Evolutionary conservation across 192 early-diverging fungal genomes (phyloP).

Genomic region (Piromyces finnis): DNA sequence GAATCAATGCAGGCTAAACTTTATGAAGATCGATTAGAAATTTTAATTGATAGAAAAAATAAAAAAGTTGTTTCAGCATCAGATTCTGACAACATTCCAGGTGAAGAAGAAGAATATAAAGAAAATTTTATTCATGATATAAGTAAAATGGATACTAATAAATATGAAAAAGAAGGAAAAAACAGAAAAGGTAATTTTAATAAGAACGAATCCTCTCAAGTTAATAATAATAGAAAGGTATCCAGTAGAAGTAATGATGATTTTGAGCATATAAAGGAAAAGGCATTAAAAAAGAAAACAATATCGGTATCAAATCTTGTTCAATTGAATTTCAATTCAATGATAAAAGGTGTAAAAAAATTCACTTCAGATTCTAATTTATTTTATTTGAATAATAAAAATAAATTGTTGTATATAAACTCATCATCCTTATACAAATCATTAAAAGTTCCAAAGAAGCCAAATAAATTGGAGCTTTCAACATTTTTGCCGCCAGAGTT

Average conservation of each 20-base stretch:
- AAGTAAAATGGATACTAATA: neutral
- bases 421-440: neutral
- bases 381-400: neutral
- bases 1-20: neutral
- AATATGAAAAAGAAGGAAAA: no score
- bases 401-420: neutral
- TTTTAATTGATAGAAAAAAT: neutral
- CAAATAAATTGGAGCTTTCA: neutral
- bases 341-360: neutral
- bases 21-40: neutral
- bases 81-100: no score
- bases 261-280: no score
- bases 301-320: neutral
- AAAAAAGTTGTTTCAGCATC: neutral
- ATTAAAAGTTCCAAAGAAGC: neutral
- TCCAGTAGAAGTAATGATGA: no score
- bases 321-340: neutral
- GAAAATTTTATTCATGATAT: neutral
- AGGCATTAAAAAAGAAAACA: neutral
- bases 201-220: no score
- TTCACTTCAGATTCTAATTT: neutral
- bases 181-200: no score
- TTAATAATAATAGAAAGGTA: no score
- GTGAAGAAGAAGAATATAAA: neutral
- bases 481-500: neutral